Evolutionary conservation across 2,329 filamentous ascomycete genomes (phyloP).

Genomic region (Elsinoe necatrix): DNA sequence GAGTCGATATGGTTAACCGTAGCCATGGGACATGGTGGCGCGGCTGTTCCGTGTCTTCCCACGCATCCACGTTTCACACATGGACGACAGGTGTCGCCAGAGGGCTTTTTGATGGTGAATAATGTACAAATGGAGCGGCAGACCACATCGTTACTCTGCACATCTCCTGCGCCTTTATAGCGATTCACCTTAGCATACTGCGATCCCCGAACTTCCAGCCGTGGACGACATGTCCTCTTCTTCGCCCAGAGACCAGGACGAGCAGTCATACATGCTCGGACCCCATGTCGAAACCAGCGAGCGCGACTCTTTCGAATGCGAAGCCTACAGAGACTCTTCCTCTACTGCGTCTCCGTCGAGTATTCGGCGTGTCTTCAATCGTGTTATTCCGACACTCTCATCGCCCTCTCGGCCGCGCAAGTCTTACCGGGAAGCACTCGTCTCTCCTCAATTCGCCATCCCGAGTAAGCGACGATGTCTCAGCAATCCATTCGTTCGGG

Average conservation of each 20-base stretch:
- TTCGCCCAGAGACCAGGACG: neutral
- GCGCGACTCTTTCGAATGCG: slow-evolving; percentile 8
- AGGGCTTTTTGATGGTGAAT: neutral
- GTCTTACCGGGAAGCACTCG: neutral
- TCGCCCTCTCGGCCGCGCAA: neutral
- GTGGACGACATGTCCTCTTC: neutral
- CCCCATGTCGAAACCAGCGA: neutral
- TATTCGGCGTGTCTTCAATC: neutral
- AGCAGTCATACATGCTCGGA: slow-evolving; percentile 9
- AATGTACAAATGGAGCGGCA: neutral
- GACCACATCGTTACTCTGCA: neutral
- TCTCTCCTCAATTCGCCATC: neutral
- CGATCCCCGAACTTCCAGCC: neutral
- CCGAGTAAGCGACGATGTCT: slow-evolving; percentile 1
- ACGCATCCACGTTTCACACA: neutral
- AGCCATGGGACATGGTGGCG: neutral
- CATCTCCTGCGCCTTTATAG: neutral
- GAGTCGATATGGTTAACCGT: neutral
- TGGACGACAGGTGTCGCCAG: neutral
- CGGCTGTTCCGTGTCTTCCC: slow-evolving; percentile 10
- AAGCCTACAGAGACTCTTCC: slow-evolving; percentile 1
- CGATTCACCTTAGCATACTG: neutral
- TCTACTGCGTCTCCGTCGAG: neutral
- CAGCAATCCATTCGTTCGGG: neutral
- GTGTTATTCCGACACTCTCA: neutral